Conservation (phyloP, 2,329 filamentous ascomycete species). For the Clarireedia homoeocarpa region DNA sequence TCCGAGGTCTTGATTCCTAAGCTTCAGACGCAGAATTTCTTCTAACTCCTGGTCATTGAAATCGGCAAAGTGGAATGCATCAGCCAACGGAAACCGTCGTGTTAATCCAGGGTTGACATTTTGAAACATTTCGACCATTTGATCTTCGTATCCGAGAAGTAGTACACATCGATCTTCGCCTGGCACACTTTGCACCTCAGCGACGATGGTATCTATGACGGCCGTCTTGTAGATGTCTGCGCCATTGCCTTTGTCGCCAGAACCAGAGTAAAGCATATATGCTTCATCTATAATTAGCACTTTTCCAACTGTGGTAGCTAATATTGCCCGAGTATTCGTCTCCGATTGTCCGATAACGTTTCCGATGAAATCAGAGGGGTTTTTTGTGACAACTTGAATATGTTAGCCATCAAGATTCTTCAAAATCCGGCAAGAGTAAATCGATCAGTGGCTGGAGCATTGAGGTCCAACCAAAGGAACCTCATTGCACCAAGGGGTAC, state of each 20-base stretch:
- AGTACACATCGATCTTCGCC: slow-evolving; percentile 68
- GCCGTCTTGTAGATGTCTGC: slow-evolving; percentile 49
- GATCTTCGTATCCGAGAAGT: slow-evolving; percentile 60
- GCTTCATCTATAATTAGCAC: slow-evolving; percentile 77
- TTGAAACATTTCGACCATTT: slow-evolving; percentile 67
- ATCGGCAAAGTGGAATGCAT: slow-evolving; percentile 62
- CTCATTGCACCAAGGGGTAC: too few species aligned
- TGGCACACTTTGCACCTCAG: slow-evolving; percentile 58
- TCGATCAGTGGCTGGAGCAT: not conserved
- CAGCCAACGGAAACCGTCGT: slow-evolving; percentile 55
- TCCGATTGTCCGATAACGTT: slow-evolving; percentile 58
- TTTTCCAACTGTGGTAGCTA: slow-evolving; percentile 59
- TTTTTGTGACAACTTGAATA: slow-evolving; percentile 57
- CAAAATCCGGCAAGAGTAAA: not conserved
- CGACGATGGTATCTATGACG: slow-evolving; percentile 67
- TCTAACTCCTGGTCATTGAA: slow-evolving; percentile 51
- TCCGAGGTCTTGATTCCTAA: slow-evolving; percentile 46
- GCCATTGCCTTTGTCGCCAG: slow-evolving; percentile 19
- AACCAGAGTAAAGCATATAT: slow-evolving; percentile 51
- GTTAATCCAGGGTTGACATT: slow-evolving; percentile 63
- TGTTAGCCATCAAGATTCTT: not conserved
- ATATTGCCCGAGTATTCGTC: slow-evolving; percentile 61
- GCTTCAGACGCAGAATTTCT: slow-evolving; percentile 54
- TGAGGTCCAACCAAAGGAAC: too few species aligned
- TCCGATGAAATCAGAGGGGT: slow-evolving; percentile 67